These are phyloP conservation scores for Mesembryanthemum crystallinum DNA, from an alignment of 148 eudicot genomes.

Conservation along the genomic window DNA sequence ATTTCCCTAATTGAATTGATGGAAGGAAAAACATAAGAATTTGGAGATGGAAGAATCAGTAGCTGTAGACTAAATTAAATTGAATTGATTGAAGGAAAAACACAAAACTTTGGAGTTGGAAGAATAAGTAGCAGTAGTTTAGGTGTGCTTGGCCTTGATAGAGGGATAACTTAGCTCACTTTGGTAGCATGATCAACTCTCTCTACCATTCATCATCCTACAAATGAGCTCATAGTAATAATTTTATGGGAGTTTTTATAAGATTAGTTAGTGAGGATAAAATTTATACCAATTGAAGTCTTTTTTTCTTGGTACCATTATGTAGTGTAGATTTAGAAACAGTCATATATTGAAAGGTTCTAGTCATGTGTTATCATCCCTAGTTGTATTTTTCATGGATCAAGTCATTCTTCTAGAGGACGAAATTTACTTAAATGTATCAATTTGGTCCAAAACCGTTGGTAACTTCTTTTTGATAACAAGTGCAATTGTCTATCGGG, in stretches of 20 bases:
- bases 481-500: too few species aligned
- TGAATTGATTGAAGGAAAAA: background rate
- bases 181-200: too few species aligned
- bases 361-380: background rate
- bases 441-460: background rate
- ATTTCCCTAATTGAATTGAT: background rate
- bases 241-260: background rate
- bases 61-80: background rate
- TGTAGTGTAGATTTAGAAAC: background rate
- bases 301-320: background rate
- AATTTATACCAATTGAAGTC: too few species aligned
- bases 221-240: background rate
- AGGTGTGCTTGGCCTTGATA: too few species aligned
- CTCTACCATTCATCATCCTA: background rate
- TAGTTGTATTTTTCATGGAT: background rate
- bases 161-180: too few species aligned
- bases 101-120: background rate
- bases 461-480: background rate
- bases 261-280: too few species aligned
- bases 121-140: too few species aligned
- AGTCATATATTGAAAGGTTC: too few species aligned
- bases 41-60: too few species aligned
- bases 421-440: background rate
- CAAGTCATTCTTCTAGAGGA: background rate
- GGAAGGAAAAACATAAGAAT: background rate